These are phyloP conservation scores for Cupressus sempervirens DNA, from an alignment of 75 land plant species.

Conservation along the genomic window DNA sequence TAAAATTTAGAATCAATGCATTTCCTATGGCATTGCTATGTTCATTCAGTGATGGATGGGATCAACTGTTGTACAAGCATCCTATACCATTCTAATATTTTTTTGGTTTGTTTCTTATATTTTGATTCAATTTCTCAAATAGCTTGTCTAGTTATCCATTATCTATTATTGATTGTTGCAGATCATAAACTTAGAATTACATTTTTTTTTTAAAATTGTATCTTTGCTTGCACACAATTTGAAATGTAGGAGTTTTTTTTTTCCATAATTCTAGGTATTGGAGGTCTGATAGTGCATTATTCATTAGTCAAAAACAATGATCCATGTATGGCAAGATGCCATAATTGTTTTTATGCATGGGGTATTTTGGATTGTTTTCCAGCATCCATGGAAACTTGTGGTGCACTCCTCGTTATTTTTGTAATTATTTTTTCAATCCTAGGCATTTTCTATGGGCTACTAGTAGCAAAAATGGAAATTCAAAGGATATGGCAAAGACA, in stretches of 20 bases:
- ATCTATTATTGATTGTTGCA: neutral
- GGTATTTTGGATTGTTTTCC: no score
- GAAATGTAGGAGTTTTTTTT: conserved; percentile 56
- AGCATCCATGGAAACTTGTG: conserved; percentile 92
- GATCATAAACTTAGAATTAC: neutral
- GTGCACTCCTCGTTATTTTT: conserved; percentile 66
- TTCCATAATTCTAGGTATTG: conserved; percentile 78
- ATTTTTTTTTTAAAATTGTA: neutral
- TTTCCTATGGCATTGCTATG: no score
- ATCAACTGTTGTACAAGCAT: no score
- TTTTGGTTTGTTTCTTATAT: no score
- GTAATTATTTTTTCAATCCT: conserved; percentile 76
- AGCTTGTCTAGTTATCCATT: neutral
- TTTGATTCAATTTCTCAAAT: neutral
- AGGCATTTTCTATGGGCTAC: conserved; percentile 85
- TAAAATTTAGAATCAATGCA: no score
- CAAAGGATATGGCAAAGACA: conserved; percentile 96
- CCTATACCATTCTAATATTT: no score
- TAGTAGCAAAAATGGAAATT: conserved; percentile 87
- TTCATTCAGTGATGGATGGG: no score
- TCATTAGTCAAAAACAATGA: conserved; percentile 52
- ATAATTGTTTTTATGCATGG: conserved; percentile 85
- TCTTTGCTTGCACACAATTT: neutral
- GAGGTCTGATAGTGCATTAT: conserved; percentile 82
- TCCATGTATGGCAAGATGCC: conserved; percentile 73